A percentile compares a stretch with the other conserved stretches of the same genome.
Conservation (phyloP, 306 rosid genomes). For the Prunus persica region Prunus_persica_NCBIv2 NC_034009.1:35806501-35807000, state of each 20-base stretch:
- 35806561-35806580: not conserved
- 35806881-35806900: too few relatives aligned
- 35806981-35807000: not conserved
- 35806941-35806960: not conserved
- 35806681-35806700: not conserved
- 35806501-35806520: not conserved
- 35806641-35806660: slow-evolving; percentile 6
- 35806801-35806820: not conserved
- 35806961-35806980: not conserved
- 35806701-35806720: not conserved
- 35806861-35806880: too few relatives aligned
- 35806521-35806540: not conserved
- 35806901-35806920: not conserved
- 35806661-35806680: not conserved
- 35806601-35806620: not conserved
- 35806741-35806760: not conserved
- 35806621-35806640: not conserved
- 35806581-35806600: not conserved
- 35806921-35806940: not conserved
- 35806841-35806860: too few relatives aligned
- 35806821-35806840: too few relatives aligned
- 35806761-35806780: slow-evolving; percentile 1
- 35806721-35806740: not conserved
- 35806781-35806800: not conserved
- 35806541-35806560: not conserved